Evolutionary conservation across 495 filamentous ascomycete species (phyloP).

Genomic region (Pyronema domesticum): DNA sequence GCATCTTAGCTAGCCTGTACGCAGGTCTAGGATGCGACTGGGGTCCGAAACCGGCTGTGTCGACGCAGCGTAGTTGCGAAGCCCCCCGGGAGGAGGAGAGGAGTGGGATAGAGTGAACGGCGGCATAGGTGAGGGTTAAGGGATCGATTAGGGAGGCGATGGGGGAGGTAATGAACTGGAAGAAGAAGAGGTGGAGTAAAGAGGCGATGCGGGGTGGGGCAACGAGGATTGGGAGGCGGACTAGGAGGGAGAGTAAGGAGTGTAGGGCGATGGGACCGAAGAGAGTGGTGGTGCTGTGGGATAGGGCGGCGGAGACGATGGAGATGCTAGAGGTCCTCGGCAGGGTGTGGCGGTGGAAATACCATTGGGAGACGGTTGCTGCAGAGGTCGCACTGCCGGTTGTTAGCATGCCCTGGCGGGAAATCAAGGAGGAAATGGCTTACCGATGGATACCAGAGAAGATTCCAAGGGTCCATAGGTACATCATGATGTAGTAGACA

Average conservation of each 20-base stretch:
- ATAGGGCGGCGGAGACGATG: constrained; percentile 64
- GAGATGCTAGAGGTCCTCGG: constrained; percentile 57
- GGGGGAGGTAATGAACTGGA: constrained; percentile 65
- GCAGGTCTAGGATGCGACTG: constrained; percentile 31
- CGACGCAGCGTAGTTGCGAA: constrained; percentile 57
- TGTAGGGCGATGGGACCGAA: constrained; percentile 85
- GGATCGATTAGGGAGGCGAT: constrained; percentile 76
- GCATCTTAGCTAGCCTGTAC: constrained; percentile 77
- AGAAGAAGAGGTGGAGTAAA: constrained; percentile 38
- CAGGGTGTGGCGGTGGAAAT: constrained; percentile 77
- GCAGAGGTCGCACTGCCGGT: constrained; percentile 54
- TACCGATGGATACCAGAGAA: constrained; percentile 60
- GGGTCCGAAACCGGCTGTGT: constrained; percentile 31
- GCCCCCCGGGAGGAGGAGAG: constrained; percentile 55
- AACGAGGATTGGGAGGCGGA: constrained; percentile 71
- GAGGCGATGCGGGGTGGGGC: constrained; percentile 53
- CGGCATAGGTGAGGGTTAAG: constrained; percentile 75
- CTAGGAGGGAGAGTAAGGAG: constrained; percentile 55
- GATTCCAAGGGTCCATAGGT: constrained; percentile 82
- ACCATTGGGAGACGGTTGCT: constrained; percentile 95
- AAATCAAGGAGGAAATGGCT: background rate
- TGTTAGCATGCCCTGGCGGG: background rate
- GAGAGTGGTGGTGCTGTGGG: constrained; percentile 65
- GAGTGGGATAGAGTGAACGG: constrained; percentile 79
- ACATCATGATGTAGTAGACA: constrained; percentile 75